These are phyloP conservation scores for Ascoidea asiatica DNA, from an alignment of 805 yeast species.

Conservation along the genomic window DNA sequence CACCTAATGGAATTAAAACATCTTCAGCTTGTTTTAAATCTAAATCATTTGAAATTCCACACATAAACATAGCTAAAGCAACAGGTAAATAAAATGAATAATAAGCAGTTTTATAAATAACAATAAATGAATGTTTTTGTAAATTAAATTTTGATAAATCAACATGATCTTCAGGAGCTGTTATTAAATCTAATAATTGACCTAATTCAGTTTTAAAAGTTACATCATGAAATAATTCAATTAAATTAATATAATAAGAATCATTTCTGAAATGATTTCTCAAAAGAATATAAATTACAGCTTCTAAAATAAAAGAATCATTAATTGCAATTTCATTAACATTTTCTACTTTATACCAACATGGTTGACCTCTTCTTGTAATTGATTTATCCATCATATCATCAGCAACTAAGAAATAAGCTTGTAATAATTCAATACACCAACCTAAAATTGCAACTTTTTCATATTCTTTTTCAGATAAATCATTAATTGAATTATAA, in stretches of 20 bases:
- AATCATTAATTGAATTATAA: constrained; percentile 40
- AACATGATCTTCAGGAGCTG: constrained; percentile 93
- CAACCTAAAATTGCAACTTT: constrained; percentile 87
- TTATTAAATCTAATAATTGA: constrained; percentile 85
- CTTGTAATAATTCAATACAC: constrained; percentile 90
- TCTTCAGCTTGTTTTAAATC: constrained; percentile 84
- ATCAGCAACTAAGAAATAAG: constrained; percentile 93
- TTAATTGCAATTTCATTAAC: constrained; percentile 94
- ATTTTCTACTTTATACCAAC: constrained; percentile 78
- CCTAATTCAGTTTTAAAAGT: constrained; percentile 98
- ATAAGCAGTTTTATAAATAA: constrained; percentile 92
- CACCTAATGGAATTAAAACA: constrained; percentile 88
- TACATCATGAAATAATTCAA: constrained; percentile 93
- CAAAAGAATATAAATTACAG: constrained; percentile 78
- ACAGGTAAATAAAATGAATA: constrained; percentile 96
- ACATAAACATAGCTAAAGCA: constrained; percentile 88
- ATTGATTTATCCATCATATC: constrained; percentile 96
- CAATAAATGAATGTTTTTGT: constrained; percentile 87
- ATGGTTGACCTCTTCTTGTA: constrained; percentile 97
- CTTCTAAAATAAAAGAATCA: constrained; percentile 94
- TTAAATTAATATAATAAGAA: constrained; percentile 71
- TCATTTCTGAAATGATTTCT: constrained; percentile 81
- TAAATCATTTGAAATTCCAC: constrained; percentile 55
- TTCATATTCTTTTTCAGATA: constrained; percentile 57
- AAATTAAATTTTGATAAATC: constrained; percentile 80